Conservation (phyloP, 208 protist genomes). For the Endotrypanum monterogeii region DNA sequence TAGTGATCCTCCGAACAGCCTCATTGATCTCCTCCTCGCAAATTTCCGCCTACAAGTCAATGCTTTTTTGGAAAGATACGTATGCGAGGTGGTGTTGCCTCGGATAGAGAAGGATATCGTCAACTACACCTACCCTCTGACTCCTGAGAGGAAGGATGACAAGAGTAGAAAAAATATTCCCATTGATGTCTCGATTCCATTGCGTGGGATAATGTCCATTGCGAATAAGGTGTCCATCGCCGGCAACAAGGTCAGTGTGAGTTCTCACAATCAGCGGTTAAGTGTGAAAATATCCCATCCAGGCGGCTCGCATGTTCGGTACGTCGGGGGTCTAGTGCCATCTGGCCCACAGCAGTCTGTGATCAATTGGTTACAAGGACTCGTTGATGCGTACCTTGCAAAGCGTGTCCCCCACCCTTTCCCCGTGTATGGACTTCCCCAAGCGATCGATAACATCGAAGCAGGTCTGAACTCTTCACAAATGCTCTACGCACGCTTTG, state of each 20-base stretch:
- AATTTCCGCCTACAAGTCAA: neutral
- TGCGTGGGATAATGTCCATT: neutral
- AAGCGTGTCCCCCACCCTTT: constrained; percentile 5
- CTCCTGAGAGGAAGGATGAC: neutral
- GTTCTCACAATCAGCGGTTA: neutral
- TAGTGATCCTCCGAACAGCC: constrained; percentile 11
- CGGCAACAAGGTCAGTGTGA: neutral
- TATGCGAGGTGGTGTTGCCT: constrained; percentile 21
- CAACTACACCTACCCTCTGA: neutral
- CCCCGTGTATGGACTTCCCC: constrained; percentile 15
- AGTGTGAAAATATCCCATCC: neutral
- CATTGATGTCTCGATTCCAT: neutral
- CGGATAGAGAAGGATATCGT: constrained; percentile 3
- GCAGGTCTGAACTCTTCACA: neutral
- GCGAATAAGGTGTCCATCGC: neutral
- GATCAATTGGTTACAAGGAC: constrained; percentile 7
- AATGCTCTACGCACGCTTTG: neutral
- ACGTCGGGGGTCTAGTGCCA: constrained; percentile 9
- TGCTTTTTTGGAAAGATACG: neutral
- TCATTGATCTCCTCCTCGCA: constrained; percentile 14
- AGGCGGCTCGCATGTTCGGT: neutral
- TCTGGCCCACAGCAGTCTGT: neutral
- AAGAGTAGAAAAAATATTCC: neutral
- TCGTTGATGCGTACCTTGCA: constrained; percentile 17
- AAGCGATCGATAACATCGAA: neutral